Percentiles rank a stretch among this genome's conserved stretches.
Conservation (phyloP, 2,329 filamentous ascomycete species). For the Epichloe gansuensis region DNA sequence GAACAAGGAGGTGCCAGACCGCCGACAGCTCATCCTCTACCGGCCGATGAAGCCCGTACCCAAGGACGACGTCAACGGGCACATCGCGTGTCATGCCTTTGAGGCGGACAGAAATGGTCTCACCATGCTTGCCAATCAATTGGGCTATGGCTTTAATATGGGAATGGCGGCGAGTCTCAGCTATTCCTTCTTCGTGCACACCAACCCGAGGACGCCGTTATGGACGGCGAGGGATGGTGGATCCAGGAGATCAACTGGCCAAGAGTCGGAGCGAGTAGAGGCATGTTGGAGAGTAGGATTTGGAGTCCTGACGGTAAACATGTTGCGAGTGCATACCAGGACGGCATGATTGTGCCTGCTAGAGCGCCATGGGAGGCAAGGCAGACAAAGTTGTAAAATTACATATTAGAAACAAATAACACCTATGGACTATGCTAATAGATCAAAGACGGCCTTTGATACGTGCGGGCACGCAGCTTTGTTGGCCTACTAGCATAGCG, state of each 20-base stretch:
- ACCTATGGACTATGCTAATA: neutral
- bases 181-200: constrained; percentile 41
- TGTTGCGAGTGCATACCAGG: constrained; percentile 43
- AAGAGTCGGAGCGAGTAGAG: constrained; percentile 32
- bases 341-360: constrained; percentile 30
- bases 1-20: constrained; percentile 28
- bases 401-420: too few relatives aligned
- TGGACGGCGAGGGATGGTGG: constrained; percentile 39
- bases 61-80: constrained; percentile 27
- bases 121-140: constrained; percentile 37
- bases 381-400: constrained; percentile 14
- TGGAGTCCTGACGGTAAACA: constrained; percentile 43
- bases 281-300: constrained; percentile 35
- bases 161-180: constrained; percentile 33
- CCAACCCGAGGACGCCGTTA: constrained; percentile 35
- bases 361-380: constrained; percentile 11
- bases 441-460: neutral
- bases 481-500: neutral
- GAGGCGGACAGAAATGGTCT: constrained; percentile 42
- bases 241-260: constrained; percentile 40
- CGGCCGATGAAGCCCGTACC: constrained; percentile 33
- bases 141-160: constrained; percentile 32
- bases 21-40: constrained; percentile 38
- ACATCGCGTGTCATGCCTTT: constrained; percentile 37
- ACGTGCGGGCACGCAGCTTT: neutral